A percentile compares a stretch with the other conserved stretches of the same genome.
phyloP scores from a whole-genome alignment of 2,329 filamentous ascomycete species.

The Trichoderma brevicompactum region DNA sequence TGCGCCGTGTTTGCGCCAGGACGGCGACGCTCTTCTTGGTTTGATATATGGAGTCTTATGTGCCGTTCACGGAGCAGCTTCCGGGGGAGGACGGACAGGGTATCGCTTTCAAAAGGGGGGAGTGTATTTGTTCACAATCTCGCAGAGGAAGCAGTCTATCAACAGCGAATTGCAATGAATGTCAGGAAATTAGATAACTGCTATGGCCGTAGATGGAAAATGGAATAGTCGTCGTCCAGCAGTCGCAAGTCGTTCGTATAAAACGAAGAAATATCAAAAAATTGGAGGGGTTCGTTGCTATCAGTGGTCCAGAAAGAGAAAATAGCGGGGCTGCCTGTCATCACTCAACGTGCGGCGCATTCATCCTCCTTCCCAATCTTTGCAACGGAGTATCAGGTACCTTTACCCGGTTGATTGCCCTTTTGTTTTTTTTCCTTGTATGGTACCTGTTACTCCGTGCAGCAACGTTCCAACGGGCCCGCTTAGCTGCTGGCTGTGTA shows the following conservation, averaged over 20 bases:
- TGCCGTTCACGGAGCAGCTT: neutral
- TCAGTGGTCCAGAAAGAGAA: neutral
- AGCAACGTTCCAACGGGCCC: neutral
- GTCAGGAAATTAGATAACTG: no score
- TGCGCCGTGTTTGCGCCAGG: neutral
- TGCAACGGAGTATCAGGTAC: neutral
- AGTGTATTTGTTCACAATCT: no score
- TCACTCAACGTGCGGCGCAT: neutral
- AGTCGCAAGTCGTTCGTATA: neutral
- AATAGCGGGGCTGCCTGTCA: constrained; percentile 21
- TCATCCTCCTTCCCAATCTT: constrained; percentile 13
- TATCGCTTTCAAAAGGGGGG: no score
- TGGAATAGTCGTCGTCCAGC: neutral
- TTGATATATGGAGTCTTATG: neutral
- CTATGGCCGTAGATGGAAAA: no score
- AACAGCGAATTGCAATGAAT: no score
- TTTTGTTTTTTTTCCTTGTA: no score
- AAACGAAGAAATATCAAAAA: neutral
- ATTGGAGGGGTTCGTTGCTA: constrained; percentile 17
- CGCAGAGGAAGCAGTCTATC: no score
- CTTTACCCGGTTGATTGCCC: no score
- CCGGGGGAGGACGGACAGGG: neutral
- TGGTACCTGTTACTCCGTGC: no score
- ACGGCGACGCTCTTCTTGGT: neutral
- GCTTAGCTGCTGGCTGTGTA: neutral